These are phyloP conservation scores for Entonaema liquescens DNA, from an alignment of 495 filamentous ascomycete genomes.

Conservation along the genomic window DNA sequence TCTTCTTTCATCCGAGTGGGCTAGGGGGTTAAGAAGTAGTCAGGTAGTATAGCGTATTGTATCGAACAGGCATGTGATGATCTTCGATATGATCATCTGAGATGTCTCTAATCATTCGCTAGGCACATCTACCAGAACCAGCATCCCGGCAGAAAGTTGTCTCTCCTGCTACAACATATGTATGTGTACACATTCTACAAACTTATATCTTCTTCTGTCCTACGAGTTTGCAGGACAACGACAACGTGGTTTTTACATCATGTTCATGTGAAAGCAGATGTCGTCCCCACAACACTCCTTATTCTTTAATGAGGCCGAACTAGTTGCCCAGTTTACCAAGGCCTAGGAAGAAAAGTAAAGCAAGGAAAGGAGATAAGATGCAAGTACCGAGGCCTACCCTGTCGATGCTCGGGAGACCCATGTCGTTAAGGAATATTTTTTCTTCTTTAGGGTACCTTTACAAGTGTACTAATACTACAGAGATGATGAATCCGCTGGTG, in stretches of 20 bases:
- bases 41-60: background rate
- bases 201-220: background rate
- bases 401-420: conserved; percentile 1
- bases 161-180: background rate
- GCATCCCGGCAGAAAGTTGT: background rate
- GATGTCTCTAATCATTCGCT: background rate
- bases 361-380: background rate
- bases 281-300: background rate
- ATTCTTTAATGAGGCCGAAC: conserved; percentile 6
- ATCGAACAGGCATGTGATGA: conserved; percentile 1
- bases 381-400: conserved; percentile 19
- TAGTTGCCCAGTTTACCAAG: background rate
- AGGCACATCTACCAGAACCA: background rate
- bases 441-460: background rate
- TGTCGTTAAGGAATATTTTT: background rate
- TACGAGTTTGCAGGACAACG: background rate
- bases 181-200: background rate
- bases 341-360: background rate
- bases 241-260: background rate
- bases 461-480: background rate
- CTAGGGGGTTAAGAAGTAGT: too few relatives aligned
- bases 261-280: background rate
- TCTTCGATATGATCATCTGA: conserved; percentile 1
- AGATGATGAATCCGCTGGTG: background rate
- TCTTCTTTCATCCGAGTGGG: background rate